phyloP scores from a whole-genome alignment of 768 basidiomycete genomes.

The Psilocybe cubensis region DNA sequence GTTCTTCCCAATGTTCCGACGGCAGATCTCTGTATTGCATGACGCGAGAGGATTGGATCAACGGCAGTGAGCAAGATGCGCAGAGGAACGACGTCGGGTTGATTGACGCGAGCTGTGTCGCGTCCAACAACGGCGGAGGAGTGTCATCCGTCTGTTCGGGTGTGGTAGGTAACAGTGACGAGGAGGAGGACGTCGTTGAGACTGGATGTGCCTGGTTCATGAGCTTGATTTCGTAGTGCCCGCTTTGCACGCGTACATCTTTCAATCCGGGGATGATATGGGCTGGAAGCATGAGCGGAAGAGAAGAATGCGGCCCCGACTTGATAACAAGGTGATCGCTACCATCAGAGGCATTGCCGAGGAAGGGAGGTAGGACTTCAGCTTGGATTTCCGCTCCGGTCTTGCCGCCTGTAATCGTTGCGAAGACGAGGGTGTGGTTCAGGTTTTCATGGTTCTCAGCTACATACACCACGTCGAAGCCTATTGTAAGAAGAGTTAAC shows the following conservation, averaged over 20 bases:
- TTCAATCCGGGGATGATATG: slow-evolving; percentile 63
- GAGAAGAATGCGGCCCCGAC: slow-evolving; percentile 58
- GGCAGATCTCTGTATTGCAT: slow-evolving; percentile 81
- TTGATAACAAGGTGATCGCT: slow-evolving; percentile 67
- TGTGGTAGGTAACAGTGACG: slow-evolving; percentile 14
- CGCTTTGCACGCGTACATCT: slow-evolving; percentile 54
- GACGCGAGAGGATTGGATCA: slow-evolving; percentile 60
- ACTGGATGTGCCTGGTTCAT: slow-evolving; percentile 34
- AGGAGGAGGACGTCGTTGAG: slow-evolving; percentile 19
- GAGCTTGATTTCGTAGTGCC: slow-evolving; percentile 78
- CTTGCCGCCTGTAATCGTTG: slow-evolving; percentile 56
- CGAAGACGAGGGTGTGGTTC: slow-evolving; percentile 75
- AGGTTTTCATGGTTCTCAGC: slow-evolving; percentile 89
- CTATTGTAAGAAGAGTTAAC: slow-evolving; percentile 17
- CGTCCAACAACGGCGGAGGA: slow-evolving; percentile 63
- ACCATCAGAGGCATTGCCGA: slow-evolving; percentile 39
- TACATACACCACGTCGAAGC: slow-evolving; percentile 52
- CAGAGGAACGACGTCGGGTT: slow-evolving; percentile 75
- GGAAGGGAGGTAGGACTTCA: slow-evolving; percentile 59
- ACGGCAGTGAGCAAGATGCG: slow-evolving; percentile 75
- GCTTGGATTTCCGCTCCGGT: slow-evolving; percentile 62
- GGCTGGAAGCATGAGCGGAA: slow-evolving; percentile 59
- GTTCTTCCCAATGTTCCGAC: slow-evolving; percentile 96
- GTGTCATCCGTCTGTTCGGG: slow-evolving; percentile 30
- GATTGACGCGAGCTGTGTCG: slow-evolving; percentile 58